Evolutionary conservation across 2,329 filamentous ascomycete genomes (phyloP).

Genomic region (Claviceps cyperi): DNA sequence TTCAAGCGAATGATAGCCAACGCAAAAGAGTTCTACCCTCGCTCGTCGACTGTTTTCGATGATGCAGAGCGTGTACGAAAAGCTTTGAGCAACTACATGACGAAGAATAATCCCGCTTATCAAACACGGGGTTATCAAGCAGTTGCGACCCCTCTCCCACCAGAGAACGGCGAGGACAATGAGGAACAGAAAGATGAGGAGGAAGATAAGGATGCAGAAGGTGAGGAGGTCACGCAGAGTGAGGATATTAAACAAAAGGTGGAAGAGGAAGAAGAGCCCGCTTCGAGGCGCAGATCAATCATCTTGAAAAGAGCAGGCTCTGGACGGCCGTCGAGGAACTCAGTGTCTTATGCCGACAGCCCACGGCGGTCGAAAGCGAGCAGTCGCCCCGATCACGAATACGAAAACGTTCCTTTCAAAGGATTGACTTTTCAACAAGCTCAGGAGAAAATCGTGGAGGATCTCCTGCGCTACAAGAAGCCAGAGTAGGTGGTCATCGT

Average conservation of each 20-base stretch:
- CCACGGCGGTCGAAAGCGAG: slow-evolving; percentile 23
- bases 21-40: slow-evolving; percentile 70
- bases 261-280: slow-evolving; percentile 17
- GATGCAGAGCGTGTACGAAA: slow-evolving; percentile 82
- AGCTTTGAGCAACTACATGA: slow-evolving; percentile 77
- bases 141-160: slow-evolving; percentile 56
- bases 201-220: slow-evolving; percentile 12
- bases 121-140: slow-evolving; percentile 52
- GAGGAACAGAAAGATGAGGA: slow-evolving; percentile 18
- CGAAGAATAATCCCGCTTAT: slow-evolving; percentile 73
- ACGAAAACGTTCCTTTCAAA: slow-evolving; percentile 46
- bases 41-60: slow-evolving; percentile 57
- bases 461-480: slow-evolving; percentile 55
- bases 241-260: slow-evolving; percentile 19
- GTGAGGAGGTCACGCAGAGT: slow-evolving; percentile 10
- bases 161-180: slow-evolving; percentile 16
- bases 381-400: slow-evolving; percentile 35
- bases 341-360: slow-evolving; percentile 17
- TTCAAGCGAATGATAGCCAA: slow-evolving; percentile 81
- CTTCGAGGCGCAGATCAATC: slow-evolving; percentile 23
- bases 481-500: slow-evolving; percentile 41
- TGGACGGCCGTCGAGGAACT: slow-evolving; percentile 19
- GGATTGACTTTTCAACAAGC: slow-evolving; percentile 70
- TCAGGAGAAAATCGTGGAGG: slow-evolving; percentile 71
- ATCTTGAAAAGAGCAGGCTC: slow-evolving; percentile 24